A percentile compares a stretch with the other conserved stretches of the same genome.
These are phyloP conservation scores for Kazachstania taianensis DNA, from an alignment of 805 yeast species.

Conservation along the genomic window DNA sequence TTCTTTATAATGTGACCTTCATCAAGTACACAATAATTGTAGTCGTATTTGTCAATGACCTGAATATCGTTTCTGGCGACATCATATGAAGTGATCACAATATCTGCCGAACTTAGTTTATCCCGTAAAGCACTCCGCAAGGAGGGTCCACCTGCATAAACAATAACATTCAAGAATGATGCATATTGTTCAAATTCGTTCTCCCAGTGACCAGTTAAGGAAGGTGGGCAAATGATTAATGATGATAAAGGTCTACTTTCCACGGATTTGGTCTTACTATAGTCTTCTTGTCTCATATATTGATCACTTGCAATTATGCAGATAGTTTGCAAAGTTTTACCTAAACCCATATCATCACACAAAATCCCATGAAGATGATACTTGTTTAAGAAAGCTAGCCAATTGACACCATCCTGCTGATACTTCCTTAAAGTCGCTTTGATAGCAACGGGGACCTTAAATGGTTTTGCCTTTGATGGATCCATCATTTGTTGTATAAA, in stretches of 20 bases:
- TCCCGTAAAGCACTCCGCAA: constrained; percentile 48
- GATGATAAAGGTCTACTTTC: constrained; percentile 76
- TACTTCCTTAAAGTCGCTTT: constrained; percentile 88
- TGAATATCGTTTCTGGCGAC: constrained; percentile 88
- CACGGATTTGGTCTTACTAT: constrained; percentile 42
- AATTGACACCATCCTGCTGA: constrained; percentile 97
- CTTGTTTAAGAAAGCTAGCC: constrained; percentile 92
- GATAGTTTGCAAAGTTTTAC: constrained; percentile 93
- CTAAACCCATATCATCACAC: constrained; percentile 99
- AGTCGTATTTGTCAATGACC: constrained; percentile 47
- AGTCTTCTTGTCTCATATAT: constrained; percentile 68
- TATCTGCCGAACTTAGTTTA: constrained; percentile 51
- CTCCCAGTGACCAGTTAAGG: constrained; percentile 98
- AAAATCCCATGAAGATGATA: constrained; percentile 94
- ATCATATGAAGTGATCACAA: constrained; percentile 91
- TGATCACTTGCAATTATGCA: constrained; percentile 97
- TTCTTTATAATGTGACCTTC: constrained; percentile 98
- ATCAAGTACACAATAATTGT: constrained; percentile 90
- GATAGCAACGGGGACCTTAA: constrained; percentile 80
- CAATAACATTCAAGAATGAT: constrained; percentile 71
- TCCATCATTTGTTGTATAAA: constrained; percentile 98
- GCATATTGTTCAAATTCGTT: constrained; percentile 87
- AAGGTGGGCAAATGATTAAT: constrained; percentile 89
- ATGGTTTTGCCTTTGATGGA: constrained; percentile 79
- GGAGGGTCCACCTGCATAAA: constrained; percentile 90